A percentile compares a stretch with the other conserved stretches of the same genome.
These are phyloP conservation scores for Suillus cothurnatus DNA, from an alignment of 768 basidiomycete genomes.

Conservation along the genomic window DNA sequence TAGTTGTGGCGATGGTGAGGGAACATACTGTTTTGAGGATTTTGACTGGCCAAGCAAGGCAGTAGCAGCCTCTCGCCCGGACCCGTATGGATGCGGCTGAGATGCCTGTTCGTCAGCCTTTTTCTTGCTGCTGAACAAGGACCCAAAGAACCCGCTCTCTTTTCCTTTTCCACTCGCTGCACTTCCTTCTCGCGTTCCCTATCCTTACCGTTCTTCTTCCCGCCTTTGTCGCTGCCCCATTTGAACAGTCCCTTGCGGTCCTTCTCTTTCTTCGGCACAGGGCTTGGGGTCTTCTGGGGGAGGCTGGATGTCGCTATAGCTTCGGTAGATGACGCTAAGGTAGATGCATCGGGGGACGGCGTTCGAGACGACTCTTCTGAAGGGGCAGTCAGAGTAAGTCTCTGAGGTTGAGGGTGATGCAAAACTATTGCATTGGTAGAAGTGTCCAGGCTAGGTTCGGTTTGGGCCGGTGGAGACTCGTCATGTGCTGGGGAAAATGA, in stretches of 20 bases:
- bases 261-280: slow-evolving; percentile 61
- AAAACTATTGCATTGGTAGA: slow-evolving; percentile 44
- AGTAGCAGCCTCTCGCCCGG: slow-evolving; percentile 84
- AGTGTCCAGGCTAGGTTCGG: slow-evolving; percentile 34
- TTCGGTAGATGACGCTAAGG: slow-evolving; percentile 27
- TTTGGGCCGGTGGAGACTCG: slow-evolving; percentile 10
- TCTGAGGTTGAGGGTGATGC: slow-evolving; percentile 71
- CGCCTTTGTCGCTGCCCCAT: slow-evolving; percentile 64
- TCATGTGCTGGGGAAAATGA: slow-evolving; percentile 28
- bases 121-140: slow-evolving; percentile 84
- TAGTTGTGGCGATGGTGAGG: slow-evolving; percentile 58
- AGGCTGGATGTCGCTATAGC: slow-evolving; percentile 29
- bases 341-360: slow-evolving; percentile 55
- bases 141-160: slow-evolving; percentile 89
- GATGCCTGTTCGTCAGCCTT: slow-evolving; percentile 75
- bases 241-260: slow-evolving; percentile 75
- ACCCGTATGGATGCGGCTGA: slow-evolving; percentile 36
- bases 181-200: slow-evolving; percentile 52
- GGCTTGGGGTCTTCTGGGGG: slow-evolving; percentile 27
- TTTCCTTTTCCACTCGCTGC: slow-evolving; percentile 50
- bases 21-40: slow-evolving; percentile 65
- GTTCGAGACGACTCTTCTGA: slow-evolving; percentile 49
- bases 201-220: slow-evolving; percentile 56
- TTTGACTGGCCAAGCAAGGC: slow-evolving; percentile 85
- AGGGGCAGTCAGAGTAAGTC: slow-evolving; percentile 36